Percentiles rank a stretch among this genome's conserved stretches.
These are phyloP conservation scores for Xylogone sp. DNA, from an alignment of 2,329 filamentous ascomycete species.

Conservation along the genomic window DNA sequence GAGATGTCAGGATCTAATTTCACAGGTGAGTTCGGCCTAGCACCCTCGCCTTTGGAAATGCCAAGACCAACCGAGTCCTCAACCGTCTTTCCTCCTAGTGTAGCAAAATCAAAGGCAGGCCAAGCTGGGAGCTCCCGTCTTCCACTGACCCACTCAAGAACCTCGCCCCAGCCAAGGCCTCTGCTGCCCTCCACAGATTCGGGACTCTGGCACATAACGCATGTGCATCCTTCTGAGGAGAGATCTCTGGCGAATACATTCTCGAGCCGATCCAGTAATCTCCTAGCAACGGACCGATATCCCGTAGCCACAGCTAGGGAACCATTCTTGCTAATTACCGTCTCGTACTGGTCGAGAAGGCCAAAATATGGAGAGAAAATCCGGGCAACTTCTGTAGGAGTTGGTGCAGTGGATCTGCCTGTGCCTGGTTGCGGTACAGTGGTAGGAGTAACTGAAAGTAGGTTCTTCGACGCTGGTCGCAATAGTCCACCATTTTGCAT, in stretches of 20 bases:
- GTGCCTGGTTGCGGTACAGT: conserved; percentile 46
- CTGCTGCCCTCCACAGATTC: conserved; percentile 48
- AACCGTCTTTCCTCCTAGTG: conserved; percentile 56
- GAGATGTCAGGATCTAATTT: conserved; percentile 92
- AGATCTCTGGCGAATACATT: conserved; percentile 93
- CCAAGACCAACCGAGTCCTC: conserved; percentile 52
- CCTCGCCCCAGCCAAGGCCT: conserved; percentile 91
- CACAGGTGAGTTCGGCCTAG: conserved; percentile 56
- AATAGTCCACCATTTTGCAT: conserved; percentile 82
- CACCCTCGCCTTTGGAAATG: conserved; percentile 55
- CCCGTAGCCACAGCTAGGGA: conserved; percentile 94
- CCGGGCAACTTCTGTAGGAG: conserved; percentile 57
- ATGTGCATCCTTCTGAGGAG: conserved; percentile 78
- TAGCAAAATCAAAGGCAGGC: conserved; percentile 79
- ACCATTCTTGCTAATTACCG: conserved; percentile 77
- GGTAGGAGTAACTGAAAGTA: conserved; percentile 60
- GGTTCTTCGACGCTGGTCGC: conserved; percentile 66
- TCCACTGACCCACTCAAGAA: conserved; percentile 88
- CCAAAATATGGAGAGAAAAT: conserved; percentile 81
- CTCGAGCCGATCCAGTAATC: conserved; percentile 84
- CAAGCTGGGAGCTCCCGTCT: conserved; percentile 80
- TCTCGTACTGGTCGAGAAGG: conserved; percentile 80
- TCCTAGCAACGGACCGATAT: conserved; percentile 88
- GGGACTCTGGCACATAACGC: conserved; percentile 71
- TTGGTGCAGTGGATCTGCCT: conserved; percentile 24